These are phyloP conservation scores for Cryphonectria japonica DNA, from an alignment of 2,329 filamentous ascomycete genomes.

Conservation along the genomic window DNA sequence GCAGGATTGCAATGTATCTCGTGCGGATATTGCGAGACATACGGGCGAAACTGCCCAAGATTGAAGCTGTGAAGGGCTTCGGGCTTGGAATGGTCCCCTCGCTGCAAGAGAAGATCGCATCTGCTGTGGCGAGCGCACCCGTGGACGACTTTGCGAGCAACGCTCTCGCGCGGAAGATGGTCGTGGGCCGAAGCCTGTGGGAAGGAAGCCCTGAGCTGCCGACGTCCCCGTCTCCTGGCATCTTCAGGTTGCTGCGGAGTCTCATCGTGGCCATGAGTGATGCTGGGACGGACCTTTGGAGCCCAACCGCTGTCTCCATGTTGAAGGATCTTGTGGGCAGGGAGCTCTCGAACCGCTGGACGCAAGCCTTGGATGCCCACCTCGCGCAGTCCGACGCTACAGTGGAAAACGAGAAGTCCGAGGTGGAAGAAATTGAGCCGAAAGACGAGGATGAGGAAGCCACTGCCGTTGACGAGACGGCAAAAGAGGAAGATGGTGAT, in stretches of 20 bases:
- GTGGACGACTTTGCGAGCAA: conserved; percentile 52
- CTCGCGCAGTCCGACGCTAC: conserved; percentile 31
- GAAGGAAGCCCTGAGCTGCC: conserved; percentile 77
- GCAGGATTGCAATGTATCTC: conserved; percentile 65
- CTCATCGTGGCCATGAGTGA: conserved; percentile 70
- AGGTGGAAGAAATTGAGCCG: conserved; percentile 10
- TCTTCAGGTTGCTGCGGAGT: conserved; percentile 72
- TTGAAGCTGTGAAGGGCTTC: conserved; percentile 56
- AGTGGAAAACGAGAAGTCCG: conserved; percentile 26
- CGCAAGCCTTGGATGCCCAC: conserved; percentile 43
- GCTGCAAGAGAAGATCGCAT: conserved; percentile 66
- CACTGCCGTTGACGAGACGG: conserved; percentile 4
- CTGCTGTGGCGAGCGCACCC: conserved; percentile 53
- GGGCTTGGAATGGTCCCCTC: conserved; percentile 63
- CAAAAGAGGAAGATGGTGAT: conserved; percentile 26
- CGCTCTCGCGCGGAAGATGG: conserved; percentile 48
- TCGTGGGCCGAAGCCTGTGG: conserved; percentile 74
- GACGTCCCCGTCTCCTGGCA: conserved; percentile 73
- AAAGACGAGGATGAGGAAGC: background rate
- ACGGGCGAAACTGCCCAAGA: conserved; percentile 64
- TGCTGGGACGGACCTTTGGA: conserved; percentile 81
- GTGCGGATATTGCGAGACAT: conserved; percentile 77
- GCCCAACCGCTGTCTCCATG: conserved; percentile 62
- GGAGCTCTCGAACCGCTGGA: conserved; percentile 56
- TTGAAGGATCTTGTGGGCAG: conserved; percentile 63